Conservation (phyloP, 2,329 filamentous ascomycete species). For the Penicillium italicum region DNA sequence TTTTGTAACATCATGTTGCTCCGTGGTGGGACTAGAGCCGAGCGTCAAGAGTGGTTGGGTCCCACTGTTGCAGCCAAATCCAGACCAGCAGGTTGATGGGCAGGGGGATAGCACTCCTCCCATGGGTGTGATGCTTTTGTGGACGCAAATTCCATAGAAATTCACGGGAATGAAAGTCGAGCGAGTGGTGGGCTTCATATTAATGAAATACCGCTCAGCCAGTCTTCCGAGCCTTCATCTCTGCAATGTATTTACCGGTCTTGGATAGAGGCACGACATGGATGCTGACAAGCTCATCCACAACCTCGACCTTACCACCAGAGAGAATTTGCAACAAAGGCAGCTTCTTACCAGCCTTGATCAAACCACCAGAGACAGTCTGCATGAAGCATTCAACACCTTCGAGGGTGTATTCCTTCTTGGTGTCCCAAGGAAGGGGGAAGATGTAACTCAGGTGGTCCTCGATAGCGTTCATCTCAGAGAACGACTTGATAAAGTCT, state of each 20-base stretch:
- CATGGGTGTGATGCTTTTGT: neutral
- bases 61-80: neutral
- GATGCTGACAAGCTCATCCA: slow-evolving; percentile 79
- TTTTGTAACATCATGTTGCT: neutral
- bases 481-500: slow-evolving; percentile 86
- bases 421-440: slow-evolving; percentile 79
- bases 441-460: slow-evolving; percentile 84
- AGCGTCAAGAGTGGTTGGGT: neutral
- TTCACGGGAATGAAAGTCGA: neutral
- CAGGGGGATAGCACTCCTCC: neutral
- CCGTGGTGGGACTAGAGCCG: neutral
- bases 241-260: slow-evolving; percentile 71
- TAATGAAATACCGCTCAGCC: slow-evolving; percentile 18
- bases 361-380: slow-evolving; percentile 70
- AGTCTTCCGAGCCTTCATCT: slow-evolving; percentile 72
- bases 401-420: slow-evolving; percentile 60
- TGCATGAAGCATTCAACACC: slow-evolving; percentile 87
- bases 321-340: slow-evolving; percentile 69
- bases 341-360: slow-evolving; percentile 87
- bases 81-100: neutral
- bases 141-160: neutral
- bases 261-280: slow-evolving; percentile 73
- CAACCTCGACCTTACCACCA: slow-evolving; percentile 75
- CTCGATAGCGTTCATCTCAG: slow-evolving; percentile 68
- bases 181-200: neutral